Percentiles rank a stretch among this genome's conserved stretches.
phyloP scores from a whole-genome alignment of 129 eudicot genomes.

The Heracleum sosnowskyi region DNA sequence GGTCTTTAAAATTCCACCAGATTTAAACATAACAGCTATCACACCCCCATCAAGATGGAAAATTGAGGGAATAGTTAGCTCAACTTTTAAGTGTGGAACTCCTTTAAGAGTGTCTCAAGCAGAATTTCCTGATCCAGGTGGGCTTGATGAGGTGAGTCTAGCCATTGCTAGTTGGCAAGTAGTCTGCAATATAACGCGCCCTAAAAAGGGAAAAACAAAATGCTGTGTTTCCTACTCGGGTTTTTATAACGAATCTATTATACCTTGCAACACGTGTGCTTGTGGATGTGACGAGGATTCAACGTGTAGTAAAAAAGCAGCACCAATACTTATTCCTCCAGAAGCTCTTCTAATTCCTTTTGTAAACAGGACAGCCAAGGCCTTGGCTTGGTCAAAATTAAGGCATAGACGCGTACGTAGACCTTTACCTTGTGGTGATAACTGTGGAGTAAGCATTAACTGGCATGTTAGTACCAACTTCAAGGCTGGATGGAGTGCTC shows the following conservation, averaged over 20 bases:
- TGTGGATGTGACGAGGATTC: constrained; percentile 10
- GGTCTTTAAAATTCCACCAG: constrained; percentile 9
- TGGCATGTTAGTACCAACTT: constrained; percentile 9
- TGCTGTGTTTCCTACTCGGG: constrained; percentile 10
- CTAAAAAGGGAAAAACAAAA: constrained; percentile 2
- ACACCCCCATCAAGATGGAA: constrained; percentile 13
- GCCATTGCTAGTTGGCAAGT: constrained; percentile 15
- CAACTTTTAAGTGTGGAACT: background rate
- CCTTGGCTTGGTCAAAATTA: constrained; percentile 3
- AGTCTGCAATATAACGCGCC: constrained; percentile 12
- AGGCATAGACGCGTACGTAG: background rate
- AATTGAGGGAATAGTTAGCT: constrained; percentile 4
- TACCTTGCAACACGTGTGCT: constrained; percentile 14
- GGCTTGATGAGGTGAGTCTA: background rate
- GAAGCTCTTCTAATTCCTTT: constrained; percentile 13
- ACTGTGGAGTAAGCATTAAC: constrained; percentile 11
- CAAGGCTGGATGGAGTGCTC: constrained; percentile 6
- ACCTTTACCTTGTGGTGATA: constrained; percentile 11
- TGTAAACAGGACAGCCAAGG: constrained; percentile 9
- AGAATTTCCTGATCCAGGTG: constrained; percentile 11
- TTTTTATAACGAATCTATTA: constrained; percentile 6
- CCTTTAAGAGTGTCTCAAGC: constrained; percentile 7
- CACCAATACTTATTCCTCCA: constrained; percentile 7
- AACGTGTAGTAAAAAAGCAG: background rate
- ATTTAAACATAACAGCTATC: background rate